Evolutionary conservation across 2,329 filamentous ascomycete genomes (phyloP).

Genomic region (Ilyonectria destructans): DNA sequence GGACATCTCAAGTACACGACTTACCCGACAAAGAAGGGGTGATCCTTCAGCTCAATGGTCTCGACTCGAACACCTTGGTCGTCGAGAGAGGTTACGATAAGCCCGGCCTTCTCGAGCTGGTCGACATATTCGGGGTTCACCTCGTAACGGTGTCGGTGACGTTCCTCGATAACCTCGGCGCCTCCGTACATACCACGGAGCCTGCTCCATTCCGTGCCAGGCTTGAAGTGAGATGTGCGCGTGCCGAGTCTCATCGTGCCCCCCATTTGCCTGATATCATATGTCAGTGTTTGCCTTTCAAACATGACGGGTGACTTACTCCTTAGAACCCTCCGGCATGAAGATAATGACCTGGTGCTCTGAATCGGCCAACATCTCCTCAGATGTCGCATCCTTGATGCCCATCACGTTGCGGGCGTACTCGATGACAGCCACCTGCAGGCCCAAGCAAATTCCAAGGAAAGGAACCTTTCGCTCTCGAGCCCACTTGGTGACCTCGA

Average conservation of each 20-base stretch:
- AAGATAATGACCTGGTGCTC: constrained; percentile 84
- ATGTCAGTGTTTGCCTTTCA: constrained; percentile 22
- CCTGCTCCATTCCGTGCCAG: constrained; percentile 83
- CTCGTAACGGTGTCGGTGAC: constrained; percentile 92
- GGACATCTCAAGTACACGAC: background rate
- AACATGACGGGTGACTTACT: constrained; percentile 46
- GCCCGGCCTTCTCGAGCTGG: constrained; percentile 76
- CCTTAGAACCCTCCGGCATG: constrained; percentile 83
- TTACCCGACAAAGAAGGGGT: constrained; percentile 81
- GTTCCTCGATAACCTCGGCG: constrained; percentile 73
- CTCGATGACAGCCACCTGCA: constrained; percentile 95
- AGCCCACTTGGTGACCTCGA: constrained; percentile 88
- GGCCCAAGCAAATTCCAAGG: constrained; percentile 91
- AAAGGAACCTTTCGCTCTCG: constrained; percentile 86
- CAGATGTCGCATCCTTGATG: constrained; percentile 70
- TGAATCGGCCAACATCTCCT: constrained; percentile 71
- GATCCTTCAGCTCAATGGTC: constrained; percentile 85
- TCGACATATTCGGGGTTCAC: constrained; percentile 87
- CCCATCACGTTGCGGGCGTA: constrained; percentile 84
- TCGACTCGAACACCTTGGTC: constrained; percentile 86
- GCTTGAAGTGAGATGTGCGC: constrained; percentile 82
- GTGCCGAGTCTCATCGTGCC: constrained; percentile 91
- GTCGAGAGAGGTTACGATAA: constrained; percentile 86
- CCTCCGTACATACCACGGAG: constrained; percentile 82
- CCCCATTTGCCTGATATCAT: constrained; percentile 65